Evolutionary conservation across 352 stramenopile species (phyloP).

Genomic region (Phytophthora foliorum): DNA sequence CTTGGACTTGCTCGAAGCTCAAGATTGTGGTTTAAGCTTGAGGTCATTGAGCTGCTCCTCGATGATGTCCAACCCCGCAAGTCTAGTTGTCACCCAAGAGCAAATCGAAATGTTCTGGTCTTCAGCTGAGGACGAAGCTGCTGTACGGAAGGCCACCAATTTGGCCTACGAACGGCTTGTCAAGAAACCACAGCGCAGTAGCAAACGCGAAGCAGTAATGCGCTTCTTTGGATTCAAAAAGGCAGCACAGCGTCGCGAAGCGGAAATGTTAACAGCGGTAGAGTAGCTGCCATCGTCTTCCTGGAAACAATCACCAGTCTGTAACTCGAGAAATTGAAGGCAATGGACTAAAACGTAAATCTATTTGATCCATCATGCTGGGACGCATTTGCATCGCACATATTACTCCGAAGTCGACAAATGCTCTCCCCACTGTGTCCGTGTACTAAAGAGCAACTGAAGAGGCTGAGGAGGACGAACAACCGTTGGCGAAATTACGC

Average conservation of each 20-base stretch:
- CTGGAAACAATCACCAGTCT: background rate
- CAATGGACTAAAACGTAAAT: background rate
- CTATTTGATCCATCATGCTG: background rate
- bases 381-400: background rate
- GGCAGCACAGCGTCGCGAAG: slow-evolving; percentile 18
- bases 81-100: slow-evolving; percentile 25
- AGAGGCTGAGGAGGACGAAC: slow-evolving; percentile 33
- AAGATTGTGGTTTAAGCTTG: slow-evolving; percentile 15
- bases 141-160: slow-evolving; percentile 27
- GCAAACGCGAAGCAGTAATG: slow-evolving; percentile 32
- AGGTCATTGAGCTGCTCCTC: slow-evolving; percentile 37
- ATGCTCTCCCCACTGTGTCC: background rate
- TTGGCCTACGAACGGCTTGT: slow-evolving; percentile 38
- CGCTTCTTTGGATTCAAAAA: slow-evolving; percentile 34
- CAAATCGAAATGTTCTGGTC: slow-evolving; percentile 38
- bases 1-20: slow-evolving; percentile 22
- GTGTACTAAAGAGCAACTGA: slow-evolving; percentile 32
- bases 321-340: background rate
- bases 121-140: slow-evolving; percentile 27
- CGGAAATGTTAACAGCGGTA: slow-evolving; percentile 9
- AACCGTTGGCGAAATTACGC: slow-evolving; percentile 33
- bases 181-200: slow-evolving; percentile 29
- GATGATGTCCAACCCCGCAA: slow-evolving; percentile 25
- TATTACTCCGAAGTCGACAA: background rate
- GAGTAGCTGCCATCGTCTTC: slow-evolving; percentile 9